Evolutionary conservation across 768 basidiomycete genomes (phyloP).

Genomic region (Boletellus emodensis): DNA sequence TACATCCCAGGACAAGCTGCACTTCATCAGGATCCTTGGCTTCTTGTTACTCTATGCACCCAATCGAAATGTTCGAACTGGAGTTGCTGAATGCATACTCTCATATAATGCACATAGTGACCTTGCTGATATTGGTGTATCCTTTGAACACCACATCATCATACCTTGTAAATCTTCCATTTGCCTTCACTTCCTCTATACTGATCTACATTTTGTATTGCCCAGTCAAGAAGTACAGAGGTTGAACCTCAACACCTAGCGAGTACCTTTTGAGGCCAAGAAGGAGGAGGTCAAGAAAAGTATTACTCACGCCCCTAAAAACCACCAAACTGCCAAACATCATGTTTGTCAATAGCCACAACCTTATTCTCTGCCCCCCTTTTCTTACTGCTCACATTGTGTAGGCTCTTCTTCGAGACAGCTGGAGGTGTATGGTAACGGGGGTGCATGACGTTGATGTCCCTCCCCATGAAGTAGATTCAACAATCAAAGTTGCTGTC

Average conservation of each 20-base stretch:
- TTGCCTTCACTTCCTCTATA: background rate
- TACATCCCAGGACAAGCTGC: background rate
- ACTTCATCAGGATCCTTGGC: slow-evolving; percentile 2
- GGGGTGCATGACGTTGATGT: too few relatives aligned
- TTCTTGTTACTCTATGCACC: slow-evolving; percentile 7
- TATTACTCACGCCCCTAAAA: too few relatives aligned
- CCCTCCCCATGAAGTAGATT: too few relatives aligned
- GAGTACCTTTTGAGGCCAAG: slow-evolving; percentile 4
- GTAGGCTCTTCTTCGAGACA: too few relatives aligned
- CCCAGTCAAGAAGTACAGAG: slow-evolving; percentile 14
- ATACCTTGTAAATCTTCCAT: slow-evolving; percentile 1
- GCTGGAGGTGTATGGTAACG: too few relatives aligned
- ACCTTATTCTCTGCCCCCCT: too few relatives aligned
- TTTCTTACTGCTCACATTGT: too few relatives aligned
- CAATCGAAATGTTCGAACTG: background rate
- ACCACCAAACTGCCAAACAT: too few relatives aligned
- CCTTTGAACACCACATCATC: slow-evolving; percentile 4
- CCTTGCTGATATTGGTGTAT: background rate
- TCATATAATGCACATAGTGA: background rate
- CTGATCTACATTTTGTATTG: background rate
- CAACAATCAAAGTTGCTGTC: too few relatives aligned
- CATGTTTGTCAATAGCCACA: too few relatives aligned
- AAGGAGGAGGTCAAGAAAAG: background rate
- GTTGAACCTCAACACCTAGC: slow-evolving; percentile 16
- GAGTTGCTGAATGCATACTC: slow-evolving; percentile 2